Base-by-base conservation (phyloP, 768 basidiomycete species). In the Kwoniella sp. region DNA sequence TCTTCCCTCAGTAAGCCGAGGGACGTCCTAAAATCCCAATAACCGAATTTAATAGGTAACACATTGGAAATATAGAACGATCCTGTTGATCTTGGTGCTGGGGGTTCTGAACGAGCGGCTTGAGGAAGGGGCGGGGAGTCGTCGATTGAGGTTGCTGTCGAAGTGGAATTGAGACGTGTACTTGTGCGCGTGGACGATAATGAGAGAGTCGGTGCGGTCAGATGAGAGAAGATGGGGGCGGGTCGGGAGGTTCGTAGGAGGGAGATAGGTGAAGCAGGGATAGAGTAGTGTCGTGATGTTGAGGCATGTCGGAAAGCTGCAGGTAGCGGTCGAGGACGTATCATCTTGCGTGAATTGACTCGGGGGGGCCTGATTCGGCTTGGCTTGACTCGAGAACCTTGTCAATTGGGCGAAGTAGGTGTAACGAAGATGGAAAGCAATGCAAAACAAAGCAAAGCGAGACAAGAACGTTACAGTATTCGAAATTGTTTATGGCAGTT, bases 31-130 rank as follows among this genome's bases (percentile, higher is more conserved):
- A 68, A 62, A 66, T 80, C 78, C 67, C 72, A 77, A 2, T 61
- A 60, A 22, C 62, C 70, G 0, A 80, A 50, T 26, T 63, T 61
- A 52, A 78, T 63, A 9, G 78, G 78, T 21, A 78, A 66, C 40
- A 80, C 78, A 63, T 80, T 78, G 27, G 76, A 77, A 56, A 80
- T 78, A 68, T 76, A 80, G 64, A 80, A 77, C 21, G 74, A 74
- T 15, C 58, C 56, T 52, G 60, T 30, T 21, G 53, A 30, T 30
- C 67, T 46, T 19, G 59, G 60, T 36, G 52, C 15, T 4, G 48
- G 7, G 10, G 48, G 48, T 19, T 49, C 48, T 10, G 48, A 49
- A 6, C 48, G 48, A 2, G 48, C 8, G 10, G 48, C 48, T 26
- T 49, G 48, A 4, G 48, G 48, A 9, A 49, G 10, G 22, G 48